Evolutionary conservation across 73 alveolate genomes (phyloP).

Genomic region (Paramecium sonneborni): DNA sequence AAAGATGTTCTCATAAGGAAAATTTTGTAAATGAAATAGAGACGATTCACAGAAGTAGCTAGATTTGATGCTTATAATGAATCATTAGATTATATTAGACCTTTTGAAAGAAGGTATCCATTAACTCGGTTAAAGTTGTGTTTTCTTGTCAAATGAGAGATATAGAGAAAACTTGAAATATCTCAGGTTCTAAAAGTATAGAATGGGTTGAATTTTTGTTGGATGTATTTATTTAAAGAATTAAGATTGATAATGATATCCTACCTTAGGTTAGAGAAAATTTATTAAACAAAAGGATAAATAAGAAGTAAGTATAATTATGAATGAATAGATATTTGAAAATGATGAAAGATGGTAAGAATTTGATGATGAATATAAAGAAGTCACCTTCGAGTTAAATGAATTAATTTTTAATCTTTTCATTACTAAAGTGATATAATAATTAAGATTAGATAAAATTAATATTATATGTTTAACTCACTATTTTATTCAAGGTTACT

Average conservation of each 20-base stretch:
- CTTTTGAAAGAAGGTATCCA: constrained; percentile 89
- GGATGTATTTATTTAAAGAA: constrained; percentile 15
- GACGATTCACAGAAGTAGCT: constrained; percentile 56
- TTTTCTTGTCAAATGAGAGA: background rate
- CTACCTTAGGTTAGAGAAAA: constrained; percentile 66
- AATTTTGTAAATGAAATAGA: constrained; percentile 53
- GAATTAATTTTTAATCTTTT: background rate
- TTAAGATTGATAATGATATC: constrained; percentile 45
- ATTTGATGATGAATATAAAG: constrained; percentile 71
- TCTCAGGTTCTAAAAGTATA: background rate
- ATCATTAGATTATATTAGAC: constrained; percentile 82
- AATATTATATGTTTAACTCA: background rate
- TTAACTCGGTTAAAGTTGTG: constrained; percentile 80
- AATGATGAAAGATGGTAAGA: constrained; percentile 64
- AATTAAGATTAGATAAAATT: background rate
- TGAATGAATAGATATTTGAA: background rate
- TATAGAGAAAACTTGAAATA: constrained; percentile 19
- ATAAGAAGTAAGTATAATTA: constrained; percentile 16
- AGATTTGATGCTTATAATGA: constrained; percentile 86
- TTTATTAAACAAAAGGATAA: constrained; percentile 58
- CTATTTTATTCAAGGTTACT: background rate
- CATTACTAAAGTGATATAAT: background rate
- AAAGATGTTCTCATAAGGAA: background rate
- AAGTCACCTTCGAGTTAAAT: constrained; percentile 16
- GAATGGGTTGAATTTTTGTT: constrained; percentile 63